Evolutionary conservation across 805 yeast genomes (phyloP), one percentile per base, ranked within the genome.

Genomic region (Teunomyces panamensis): DNA sequence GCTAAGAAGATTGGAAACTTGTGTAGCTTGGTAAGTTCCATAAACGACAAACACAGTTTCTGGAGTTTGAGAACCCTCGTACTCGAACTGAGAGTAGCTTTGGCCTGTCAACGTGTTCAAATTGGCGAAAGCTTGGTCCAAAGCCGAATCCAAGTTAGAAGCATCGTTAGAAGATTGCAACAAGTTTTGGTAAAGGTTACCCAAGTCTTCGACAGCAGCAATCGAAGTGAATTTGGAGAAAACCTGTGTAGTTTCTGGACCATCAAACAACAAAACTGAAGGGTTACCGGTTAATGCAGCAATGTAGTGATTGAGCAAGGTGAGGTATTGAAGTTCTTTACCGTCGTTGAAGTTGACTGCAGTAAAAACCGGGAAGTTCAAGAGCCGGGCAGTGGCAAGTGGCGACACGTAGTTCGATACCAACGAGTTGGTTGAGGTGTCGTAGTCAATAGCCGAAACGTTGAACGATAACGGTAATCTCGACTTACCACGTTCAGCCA

Each of bases 1-100:
- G 30, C 62, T 54, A 42, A 84, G 69, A 27, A 77, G 73, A 26
- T 69, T 65, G 42, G 78, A 57, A 35, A 87, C 74, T 47, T 80
- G 67, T 47, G 81, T 72, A 13, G 85, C 70, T 62, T 86, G 90
- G 37, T 77, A 67, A 35, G 94, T 75, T 20, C 96, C 96, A 54
- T 86, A 83, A n/a, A 84, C 74, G 30, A 90, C 92, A 63, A 87
- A 84, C n/a, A 91, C 87, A 20, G 85, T 80, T 39, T 79, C 80
- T 7, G 96, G 84, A 47, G 73, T 65, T 8, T 64, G 62, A 46
- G 73, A 72, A 45, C 97, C 97, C 49, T 63, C 68, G 67, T 85
- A 89, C 65, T 87, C 89, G 59, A 87, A 86, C 26, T 84, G 81
- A 42, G 74, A 65, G 60, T 80, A 80, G 13, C 65, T 51, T 11